A percentile compares a stretch with the other conserved stretches of the same genome.
phyloP scores from a whole-genome alignment of 305 asterid species.

The Petunia hybrid region DNA sequence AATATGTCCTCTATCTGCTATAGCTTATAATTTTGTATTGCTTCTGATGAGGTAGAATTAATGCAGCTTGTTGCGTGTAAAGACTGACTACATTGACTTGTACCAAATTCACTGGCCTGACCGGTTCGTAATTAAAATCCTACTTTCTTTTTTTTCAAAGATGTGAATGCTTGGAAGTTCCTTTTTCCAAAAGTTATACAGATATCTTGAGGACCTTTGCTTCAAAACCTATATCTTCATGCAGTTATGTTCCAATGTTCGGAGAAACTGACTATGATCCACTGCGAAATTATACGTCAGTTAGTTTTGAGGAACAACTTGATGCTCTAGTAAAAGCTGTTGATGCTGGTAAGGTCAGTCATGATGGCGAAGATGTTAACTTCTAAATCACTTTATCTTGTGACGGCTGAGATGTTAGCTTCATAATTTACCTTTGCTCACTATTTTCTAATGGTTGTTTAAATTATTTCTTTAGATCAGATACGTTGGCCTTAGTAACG shows the following conservation, averaged over 20 bases:
- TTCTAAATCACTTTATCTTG: conserved; percentile 9
- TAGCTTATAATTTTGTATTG: conserved; percentile 28
- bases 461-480: conserved; percentile 63
- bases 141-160: conserved; percentile 23
- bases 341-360: conserved; percentile 84
- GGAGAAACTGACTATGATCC: conserved; percentile 89
- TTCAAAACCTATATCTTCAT: conserved; percentile 36
- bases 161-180: not conserved
- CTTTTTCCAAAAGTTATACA: not conserved
- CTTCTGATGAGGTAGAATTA: conserved; percentile 37
- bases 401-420: conserved; percentile 19
- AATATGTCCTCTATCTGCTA: conserved; percentile 20
- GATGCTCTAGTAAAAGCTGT: conserved; percentile 74
- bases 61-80: conserved; percentile 76
- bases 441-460: conserved; percentile 31
- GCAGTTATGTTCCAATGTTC: conserved; percentile 95
- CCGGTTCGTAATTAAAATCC: conserved; percentile 71
- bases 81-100: conserved; percentile 82
- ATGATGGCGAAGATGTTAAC: conserved; percentile 34
- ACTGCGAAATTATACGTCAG: conserved; percentile 50
- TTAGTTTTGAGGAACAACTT: conserved; percentile 80
- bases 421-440: conserved; percentile 26
- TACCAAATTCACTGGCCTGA: conserved; percentile 99
- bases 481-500: conserved; percentile 88
- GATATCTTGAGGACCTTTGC: not conserved